Evolutionary conservation across 305 asterid species (phyloP).

Genomic region (Striga hermonthica): DNA sequence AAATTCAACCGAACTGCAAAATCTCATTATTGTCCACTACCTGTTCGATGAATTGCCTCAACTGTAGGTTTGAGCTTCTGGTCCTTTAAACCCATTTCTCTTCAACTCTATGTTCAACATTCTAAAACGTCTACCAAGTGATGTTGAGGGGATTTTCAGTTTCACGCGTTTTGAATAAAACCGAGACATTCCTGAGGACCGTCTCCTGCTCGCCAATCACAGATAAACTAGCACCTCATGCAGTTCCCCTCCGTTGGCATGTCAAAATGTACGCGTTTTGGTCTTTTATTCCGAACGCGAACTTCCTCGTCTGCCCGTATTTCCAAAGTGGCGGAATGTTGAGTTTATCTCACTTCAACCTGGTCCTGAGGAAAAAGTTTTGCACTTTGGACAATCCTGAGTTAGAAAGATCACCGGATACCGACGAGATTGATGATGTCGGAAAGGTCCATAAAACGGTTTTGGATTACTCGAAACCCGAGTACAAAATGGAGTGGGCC

Average conservation of each 20-base stretch:
- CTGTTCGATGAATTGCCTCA: slow-evolving; percentile 50
- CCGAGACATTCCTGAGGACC: slow-evolving; percentile 32
- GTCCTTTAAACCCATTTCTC: slow-evolving; percentile 6
- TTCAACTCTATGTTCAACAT: background rate
- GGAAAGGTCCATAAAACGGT: slow-evolving; percentile 56
- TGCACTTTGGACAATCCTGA: slow-evolving; percentile 39
- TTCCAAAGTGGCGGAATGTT: slow-evolving; percentile 16
- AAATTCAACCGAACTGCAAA: too few relatives aligned
- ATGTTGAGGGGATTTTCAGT: slow-evolving; percentile 37
- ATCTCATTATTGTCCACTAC: slow-evolving; percentile 20
- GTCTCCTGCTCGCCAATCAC: slow-evolving; percentile 10
- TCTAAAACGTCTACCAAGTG: slow-evolving; percentile 3
- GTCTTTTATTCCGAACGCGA: background rate
- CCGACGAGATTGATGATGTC: slow-evolving; percentile 31
- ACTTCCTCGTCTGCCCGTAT: slow-evolving; percentile 14
- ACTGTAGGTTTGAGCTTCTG: background rate
- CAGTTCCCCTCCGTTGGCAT: slow-evolving; percentile 17
- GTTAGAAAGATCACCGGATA: slow-evolving; percentile 31
- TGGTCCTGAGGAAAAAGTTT: slow-evolving; percentile 26
- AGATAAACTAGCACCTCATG: background rate
- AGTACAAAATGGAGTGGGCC: slow-evolving; percentile 70
- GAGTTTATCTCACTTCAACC: slow-evolving; percentile 21
- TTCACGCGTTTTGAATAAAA: slow-evolving; percentile 14
- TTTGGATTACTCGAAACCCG: slow-evolving; percentile 58
- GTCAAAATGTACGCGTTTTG: slow-evolving; percentile 4